Evolutionary conservation across 805 yeast genomes (phyloP).

Genomic region (Myxozyma melibiosi): DNA sequence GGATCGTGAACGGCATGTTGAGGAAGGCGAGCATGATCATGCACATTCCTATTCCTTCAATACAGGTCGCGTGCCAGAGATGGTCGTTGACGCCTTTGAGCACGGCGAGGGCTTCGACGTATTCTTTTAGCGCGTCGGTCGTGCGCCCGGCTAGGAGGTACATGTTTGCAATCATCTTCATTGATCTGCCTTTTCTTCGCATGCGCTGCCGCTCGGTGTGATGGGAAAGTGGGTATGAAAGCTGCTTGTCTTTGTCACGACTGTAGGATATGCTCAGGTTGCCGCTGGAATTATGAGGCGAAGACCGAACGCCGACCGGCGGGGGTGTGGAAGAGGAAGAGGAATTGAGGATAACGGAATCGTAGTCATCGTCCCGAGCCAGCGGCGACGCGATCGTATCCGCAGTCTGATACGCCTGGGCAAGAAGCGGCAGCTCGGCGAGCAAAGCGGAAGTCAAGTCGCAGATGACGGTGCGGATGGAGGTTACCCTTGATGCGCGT

Average conservation of each 20-base stretch:
- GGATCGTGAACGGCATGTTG: conserved; percentile 50
- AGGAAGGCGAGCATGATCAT: conserved; percentile 61
- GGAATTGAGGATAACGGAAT: conserved; percentile 18
- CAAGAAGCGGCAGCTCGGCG: conserved; percentile 60
- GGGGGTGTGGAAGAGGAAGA: conserved; percentile 12
- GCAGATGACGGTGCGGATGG: conserved; percentile 57
- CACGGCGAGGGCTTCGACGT: conserved; percentile 68
- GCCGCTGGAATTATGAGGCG: conserved; percentile 22
- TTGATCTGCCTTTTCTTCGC: conserved; percentile 69
- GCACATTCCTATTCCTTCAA: conserved; percentile 79
- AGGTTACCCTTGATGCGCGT: conserved; percentile 41
- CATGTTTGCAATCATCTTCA: conserved; percentile 74
- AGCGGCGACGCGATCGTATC: conserved; percentile 35
- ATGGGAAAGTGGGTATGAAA: conserved; percentile 29
- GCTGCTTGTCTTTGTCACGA: conserved; percentile 7
- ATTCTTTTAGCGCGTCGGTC: conserved; percentile 66
- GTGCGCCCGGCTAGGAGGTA: conserved; percentile 79
- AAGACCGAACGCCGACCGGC: not conserved
- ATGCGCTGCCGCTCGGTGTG: conserved; percentile 45
- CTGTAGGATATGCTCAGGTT: conserved; percentile 16
- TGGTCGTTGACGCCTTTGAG: conserved; percentile 68
- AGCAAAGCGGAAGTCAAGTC: conserved; percentile 70
- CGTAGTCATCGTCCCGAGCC: conserved; percentile 33
- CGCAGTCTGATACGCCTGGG: conserved; percentile 42
- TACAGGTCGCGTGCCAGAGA: conserved; percentile 84